Base-by-base conservation (phyloP, 140 eudicot genomes). In the Senecio squalidus region DNA sequence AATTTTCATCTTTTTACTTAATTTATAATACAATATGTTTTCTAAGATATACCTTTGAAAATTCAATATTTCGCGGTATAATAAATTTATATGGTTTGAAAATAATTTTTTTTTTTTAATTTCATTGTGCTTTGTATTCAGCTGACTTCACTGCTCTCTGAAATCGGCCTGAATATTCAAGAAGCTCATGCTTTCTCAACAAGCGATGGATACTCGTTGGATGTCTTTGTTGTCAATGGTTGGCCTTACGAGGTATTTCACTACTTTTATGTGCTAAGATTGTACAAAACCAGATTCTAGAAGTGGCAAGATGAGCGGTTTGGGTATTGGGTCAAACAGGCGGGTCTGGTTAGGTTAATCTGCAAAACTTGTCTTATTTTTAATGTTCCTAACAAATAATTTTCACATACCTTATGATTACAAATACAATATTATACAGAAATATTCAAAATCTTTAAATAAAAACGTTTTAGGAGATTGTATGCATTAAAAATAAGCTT, bases 151-250 rank as follows among this genome's bases (percentile, higher is more conserved):
- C 39, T 47, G 60, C 59, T 69, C 24, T 69, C 67, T 69, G 66
- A 50, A 52, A 51, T 69, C 2, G 54, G 66, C 50, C 60, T 88
- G 71, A 82, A 88, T 77, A 88, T 88, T 72, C 84, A 84, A 84
- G 96, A 88, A 76, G 96, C 96, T 55, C 96, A 88, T 75, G 95
- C 95, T 25, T 88, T 88, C 68, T 88, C 95, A 59, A 84, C 96
- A 1, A 66, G 43, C 14, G 96, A 88, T 52, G 96, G 96, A 47
- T 88, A 84, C 76, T 88, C 96, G 8, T 68, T 88, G 72, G 96
- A 88, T 84, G 91, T 81, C 43, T 88, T 88, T 72, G 91, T 82
- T 40, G 96, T 88, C 66, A 79, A 79, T 72, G 84, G 96, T 15
- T 84, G 96, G 91, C 78, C 68, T 22, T 64, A 71, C 31, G 80